Evolutionary conservation across 495 filamentous ascomycete species (phyloP).

Genomic region (Trichoderma erinaceum): DNA sequence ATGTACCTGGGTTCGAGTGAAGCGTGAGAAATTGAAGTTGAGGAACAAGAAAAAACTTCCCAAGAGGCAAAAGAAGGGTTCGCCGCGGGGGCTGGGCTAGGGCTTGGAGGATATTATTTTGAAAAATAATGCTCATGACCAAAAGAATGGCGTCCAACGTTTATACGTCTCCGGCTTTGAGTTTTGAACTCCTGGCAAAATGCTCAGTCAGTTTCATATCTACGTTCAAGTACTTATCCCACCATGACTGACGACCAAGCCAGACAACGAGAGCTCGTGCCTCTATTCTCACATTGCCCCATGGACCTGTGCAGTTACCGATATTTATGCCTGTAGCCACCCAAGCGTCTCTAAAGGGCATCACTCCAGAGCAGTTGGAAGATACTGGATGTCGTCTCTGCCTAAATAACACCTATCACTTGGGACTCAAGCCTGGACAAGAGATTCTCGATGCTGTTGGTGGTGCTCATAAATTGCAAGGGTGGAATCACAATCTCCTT

Average conservation of each 20-base stretch:
- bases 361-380: constrained; percentile 88
- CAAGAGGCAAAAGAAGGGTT: not conserved
- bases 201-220: constrained; percentile 62
- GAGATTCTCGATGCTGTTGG: constrained; percentile 78
- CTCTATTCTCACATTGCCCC: constrained; percentile 81
- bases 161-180: constrained; percentile 56
- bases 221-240: not conserved
- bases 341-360: constrained; percentile 91
- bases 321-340: constrained; percentile 99
- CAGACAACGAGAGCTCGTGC: constrained; percentile 94
- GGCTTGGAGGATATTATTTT: not conserved
- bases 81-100: not conserved
- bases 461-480: constrained; percentile 87
- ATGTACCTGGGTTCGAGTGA: not conserved
- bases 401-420: constrained; percentile 95
- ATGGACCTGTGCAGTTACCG: constrained; percentile 82
- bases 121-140: constrained; percentile 25
- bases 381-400: constrained; percentile 84
- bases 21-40: not conserved
- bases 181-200: constrained; percentile 71
- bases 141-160: constrained; percentile 44
- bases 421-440: constrained; percentile 91
- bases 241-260: not conserved
- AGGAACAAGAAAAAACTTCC: not conserved
- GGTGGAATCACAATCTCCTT: constrained; percentile 90